Conservation (phyloP, 2,329 filamentous ascomycete genomes). For the Chaetomiaceae sp. region DNA sequence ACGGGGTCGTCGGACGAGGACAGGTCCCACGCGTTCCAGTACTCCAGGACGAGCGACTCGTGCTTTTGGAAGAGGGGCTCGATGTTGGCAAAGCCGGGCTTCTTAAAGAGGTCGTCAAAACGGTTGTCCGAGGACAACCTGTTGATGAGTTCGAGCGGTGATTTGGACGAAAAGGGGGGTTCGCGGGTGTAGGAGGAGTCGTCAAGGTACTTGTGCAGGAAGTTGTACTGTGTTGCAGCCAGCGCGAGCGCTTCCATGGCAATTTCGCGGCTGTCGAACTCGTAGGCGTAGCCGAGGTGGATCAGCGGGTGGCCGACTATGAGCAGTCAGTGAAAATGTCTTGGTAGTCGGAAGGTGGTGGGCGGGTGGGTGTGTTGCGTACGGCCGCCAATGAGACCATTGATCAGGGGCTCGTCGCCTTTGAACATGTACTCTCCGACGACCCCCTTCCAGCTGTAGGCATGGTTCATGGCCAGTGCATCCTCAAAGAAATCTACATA, state of each 20-base stretch:
- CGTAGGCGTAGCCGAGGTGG: conserved; percentile 89
- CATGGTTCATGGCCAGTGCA: conserved; percentile 64
- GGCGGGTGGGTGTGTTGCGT: conserved; percentile 37
- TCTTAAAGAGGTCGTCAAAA: conserved; percentile 62
- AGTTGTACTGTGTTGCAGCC: conserved; percentile 54
- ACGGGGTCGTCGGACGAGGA: conserved; percentile 49
- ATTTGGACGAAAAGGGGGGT: conserved; percentile 55
- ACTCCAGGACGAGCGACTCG: conserved; percentile 69
- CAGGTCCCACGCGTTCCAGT: conserved; percentile 87
- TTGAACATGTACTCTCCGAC: conserved; percentile 71
- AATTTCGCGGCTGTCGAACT: conserved; percentile 78
- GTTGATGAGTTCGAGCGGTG: conserved; percentile 66
- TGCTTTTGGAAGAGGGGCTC: conserved; percentile 63
- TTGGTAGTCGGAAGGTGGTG: neutral
- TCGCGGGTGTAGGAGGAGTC: conserved; percentile 65
- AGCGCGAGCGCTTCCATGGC: conserved; percentile 84
- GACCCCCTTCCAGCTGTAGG: conserved; percentile 81
- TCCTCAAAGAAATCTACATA: conserved; percentile 97
- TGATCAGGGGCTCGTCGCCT: conserved; percentile 71
- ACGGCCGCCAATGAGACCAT: conserved; percentile 76
- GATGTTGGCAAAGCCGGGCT: conserved; percentile 59
- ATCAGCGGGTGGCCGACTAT: conserved; percentile 87
- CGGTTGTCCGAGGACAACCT: conserved; percentile 64
- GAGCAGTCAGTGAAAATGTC: conserved; percentile 27
- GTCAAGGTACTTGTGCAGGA: conserved; percentile 65